phyloP scores from a whole-genome alignment of 768 basidiomycete species.

The Lentinula detonsa region DNA sequence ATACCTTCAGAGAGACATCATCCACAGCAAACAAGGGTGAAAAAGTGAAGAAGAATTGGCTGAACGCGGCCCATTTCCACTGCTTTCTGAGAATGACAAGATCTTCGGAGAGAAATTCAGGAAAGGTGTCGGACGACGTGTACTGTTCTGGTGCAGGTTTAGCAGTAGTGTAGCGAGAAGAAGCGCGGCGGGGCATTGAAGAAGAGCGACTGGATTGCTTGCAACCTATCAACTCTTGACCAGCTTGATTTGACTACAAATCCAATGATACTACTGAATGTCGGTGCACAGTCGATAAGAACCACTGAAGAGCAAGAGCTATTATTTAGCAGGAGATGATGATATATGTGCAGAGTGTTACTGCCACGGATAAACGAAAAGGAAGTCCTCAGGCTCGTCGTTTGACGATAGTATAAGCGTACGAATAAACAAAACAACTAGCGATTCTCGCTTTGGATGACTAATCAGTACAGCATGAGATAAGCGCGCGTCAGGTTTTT shows the following conservation, averaged over 20 bases:
- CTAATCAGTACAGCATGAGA: not conserved
- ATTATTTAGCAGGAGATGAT: not conserved
- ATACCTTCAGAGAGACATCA: conserved; percentile 63
- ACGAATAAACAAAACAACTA: not conserved
- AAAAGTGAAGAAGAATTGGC: conserved; percentile 88
- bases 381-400: not conserved
- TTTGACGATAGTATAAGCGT: not conserved
- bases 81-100: conserved; percentile 59
- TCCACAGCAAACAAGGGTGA: conserved; percentile 62
- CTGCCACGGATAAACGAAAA: not conserved
- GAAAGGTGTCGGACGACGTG: conserved; percentile 19
- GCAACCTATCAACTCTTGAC: not conserved
- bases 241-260: not conserved
- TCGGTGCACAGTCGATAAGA: not conserved
- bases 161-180: conserved; percentile 28
- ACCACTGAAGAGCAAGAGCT: not conserved
- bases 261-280: not conserved
- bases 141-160: conserved; percentile 22
- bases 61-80: conserved; percentile 92
- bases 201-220: not conserved
- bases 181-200: conserved; percentile 54
- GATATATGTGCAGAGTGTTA: not conserved
- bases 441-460: not conserved
- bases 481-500: not conserved
- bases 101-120: conserved; percentile 29